Percentiles rank a stretch among this genome's conserved stretches.
phyloP scores from a whole-genome alignment of 2,329 filamentous ascomycete genomes.

The Fusarium clavum region DNA sequence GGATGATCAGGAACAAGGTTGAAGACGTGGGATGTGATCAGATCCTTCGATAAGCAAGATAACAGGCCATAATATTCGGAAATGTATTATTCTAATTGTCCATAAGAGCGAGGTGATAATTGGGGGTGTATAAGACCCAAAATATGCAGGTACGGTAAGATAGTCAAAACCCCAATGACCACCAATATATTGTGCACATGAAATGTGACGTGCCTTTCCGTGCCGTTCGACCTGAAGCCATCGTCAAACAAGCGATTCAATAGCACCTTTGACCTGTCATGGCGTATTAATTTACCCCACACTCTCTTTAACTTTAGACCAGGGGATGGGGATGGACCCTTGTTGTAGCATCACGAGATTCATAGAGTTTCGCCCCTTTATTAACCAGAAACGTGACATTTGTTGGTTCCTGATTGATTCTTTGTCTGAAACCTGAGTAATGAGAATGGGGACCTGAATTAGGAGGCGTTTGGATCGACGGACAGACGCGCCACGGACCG shows the following conservation, averaged over 20 bases:
- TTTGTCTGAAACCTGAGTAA: constrained; percentile 1
- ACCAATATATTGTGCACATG: not conserved
- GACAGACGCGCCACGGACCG: constrained; percentile 44
- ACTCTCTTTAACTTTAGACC: constrained; percentile 12
- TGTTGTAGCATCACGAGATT: constrained; percentile 36
- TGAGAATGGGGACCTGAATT: not conserved
- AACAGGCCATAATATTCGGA: constrained; percentile 1
- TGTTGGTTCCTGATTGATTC: not conserved
- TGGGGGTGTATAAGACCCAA: not conserved
- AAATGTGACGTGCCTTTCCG: not conserved
- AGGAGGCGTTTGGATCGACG: constrained; percentile 29
- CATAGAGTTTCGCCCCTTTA: not conserved
- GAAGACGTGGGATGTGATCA: constrained; percentile 30
- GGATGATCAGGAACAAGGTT: constrained; percentile 18
- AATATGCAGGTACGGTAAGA: constrained; percentile 37
- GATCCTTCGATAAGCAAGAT: constrained; percentile 23
- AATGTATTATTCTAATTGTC: not conserved
- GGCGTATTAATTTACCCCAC: constrained; percentile 41
- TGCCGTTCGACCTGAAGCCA: constrained; percentile 18
- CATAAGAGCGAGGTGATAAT: not conserved
- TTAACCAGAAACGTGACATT: not conserved
- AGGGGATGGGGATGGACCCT: constrained; percentile 12
- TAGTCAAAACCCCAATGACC: not conserved
- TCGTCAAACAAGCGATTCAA: constrained; percentile 29
- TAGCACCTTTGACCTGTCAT: constrained; percentile 17